phyloP scores from a whole-genome alignment of 139 green algal genomes.

The Limnomonas spitsbergensis region DNA sequence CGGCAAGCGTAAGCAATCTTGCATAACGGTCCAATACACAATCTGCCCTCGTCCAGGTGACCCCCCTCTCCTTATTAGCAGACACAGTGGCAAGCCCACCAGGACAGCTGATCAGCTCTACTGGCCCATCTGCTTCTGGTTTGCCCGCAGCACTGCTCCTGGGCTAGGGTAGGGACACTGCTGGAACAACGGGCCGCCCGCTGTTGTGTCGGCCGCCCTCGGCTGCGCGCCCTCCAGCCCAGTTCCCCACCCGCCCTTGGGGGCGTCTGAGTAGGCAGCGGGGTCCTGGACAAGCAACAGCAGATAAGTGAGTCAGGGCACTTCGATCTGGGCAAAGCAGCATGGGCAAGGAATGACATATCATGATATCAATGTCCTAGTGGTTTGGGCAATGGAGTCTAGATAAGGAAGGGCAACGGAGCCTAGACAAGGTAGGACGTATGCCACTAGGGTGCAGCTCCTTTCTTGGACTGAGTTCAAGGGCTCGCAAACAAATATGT shows the following conservation, averaged over 20 bases:
- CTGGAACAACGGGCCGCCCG: slow-evolving; percentile 74
- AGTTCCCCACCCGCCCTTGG: slow-evolving; percentile 50
- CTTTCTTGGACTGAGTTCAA: too few species aligned
- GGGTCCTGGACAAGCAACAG: neutral
- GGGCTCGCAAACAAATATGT: too few species aligned
- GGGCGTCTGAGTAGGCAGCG: slow-evolving; percentile 69
- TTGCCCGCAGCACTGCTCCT: slow-evolving; percentile 60
- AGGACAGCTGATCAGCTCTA: too few species aligned
- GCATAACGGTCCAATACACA: too few species aligned
- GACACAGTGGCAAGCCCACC: too few species aligned
- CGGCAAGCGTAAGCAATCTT: too few species aligned
- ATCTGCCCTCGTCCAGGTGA: too few species aligned
- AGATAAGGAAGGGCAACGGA: neutral
- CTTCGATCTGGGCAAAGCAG: neutral
- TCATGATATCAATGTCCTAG: too few species aligned
- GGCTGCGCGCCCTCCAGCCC: slow-evolving; percentile 37
- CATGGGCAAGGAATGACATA: neutral
- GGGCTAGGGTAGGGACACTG: slow-evolving; percentile 70
- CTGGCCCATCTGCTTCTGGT: too few species aligned
- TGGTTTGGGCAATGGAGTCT: neutral
- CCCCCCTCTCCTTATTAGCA: too few species aligned
- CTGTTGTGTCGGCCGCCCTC: slow-evolving; percentile 73
- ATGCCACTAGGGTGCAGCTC: too few species aligned
- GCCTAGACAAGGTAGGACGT: neutral
- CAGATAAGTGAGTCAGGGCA: neutral